Evolutionary conservation across 495 filamentous ascomycete species (phyloP).

Genomic region (Aspergillus indologenus): DNA sequence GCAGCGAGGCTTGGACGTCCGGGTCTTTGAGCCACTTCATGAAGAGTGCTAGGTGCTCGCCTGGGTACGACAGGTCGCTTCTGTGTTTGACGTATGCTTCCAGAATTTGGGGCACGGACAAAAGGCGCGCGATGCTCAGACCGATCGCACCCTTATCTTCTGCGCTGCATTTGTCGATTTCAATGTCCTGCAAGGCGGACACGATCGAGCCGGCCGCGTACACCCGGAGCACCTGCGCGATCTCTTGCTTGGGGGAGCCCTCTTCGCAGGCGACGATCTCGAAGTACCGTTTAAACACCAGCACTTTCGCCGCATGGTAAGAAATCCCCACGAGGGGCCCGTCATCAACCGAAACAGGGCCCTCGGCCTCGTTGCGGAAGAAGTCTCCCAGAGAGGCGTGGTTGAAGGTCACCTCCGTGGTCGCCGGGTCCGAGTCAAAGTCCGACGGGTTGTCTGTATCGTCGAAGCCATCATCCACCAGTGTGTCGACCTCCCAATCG

Average conservation of each 20-base stretch:
- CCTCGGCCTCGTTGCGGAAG: slow-evolving; percentile 25
- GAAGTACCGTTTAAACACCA: slow-evolving; percentile 8
- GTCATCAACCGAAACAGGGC: slow-evolving; percentile 14
- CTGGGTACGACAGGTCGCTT: too few species aligned
- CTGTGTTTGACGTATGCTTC: neutral
- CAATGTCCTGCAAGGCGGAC: too few species aligned
- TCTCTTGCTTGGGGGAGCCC: too few species aligned
- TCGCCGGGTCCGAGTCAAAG: slow-evolving; percentile 27
- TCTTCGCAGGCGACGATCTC: too few species aligned
- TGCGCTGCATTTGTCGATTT: too few species aligned
- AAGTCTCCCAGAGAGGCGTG: slow-evolving; percentile 35
- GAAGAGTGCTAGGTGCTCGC: too few species aligned
- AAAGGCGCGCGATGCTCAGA: too few species aligned
- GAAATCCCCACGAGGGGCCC: slow-evolving; percentile 18
- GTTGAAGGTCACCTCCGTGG: slow-evolving; percentile 32
- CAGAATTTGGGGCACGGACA: too few species aligned
- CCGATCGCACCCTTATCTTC: too few species aligned
- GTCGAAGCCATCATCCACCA: slow-evolving; percentile 18
- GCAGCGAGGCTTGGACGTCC: slow-evolving; percentile 1
- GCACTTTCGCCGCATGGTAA: slow-evolving; percentile 14
- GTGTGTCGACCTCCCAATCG: slow-evolving; percentile 1
- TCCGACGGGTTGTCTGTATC: slow-evolving; percentile 22
- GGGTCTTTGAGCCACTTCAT: slow-evolving; percentile 10
- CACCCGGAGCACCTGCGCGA: too few species aligned
- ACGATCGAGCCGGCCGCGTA: too few species aligned